Base-by-base conservation (phyloP, 768 basidiomycete species). In the Russula sp. region DNA sequence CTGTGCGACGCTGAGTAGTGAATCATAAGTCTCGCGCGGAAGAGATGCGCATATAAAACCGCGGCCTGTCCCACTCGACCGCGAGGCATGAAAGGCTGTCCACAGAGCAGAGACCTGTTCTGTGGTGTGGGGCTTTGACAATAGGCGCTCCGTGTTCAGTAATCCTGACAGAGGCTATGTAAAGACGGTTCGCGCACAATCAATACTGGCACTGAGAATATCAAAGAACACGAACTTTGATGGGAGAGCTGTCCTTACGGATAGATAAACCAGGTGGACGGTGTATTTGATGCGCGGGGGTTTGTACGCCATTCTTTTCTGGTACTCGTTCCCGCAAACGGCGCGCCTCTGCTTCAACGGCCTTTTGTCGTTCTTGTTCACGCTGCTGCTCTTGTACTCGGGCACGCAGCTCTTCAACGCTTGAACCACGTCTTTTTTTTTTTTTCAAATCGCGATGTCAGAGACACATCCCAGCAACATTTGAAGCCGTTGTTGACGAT, bases 41-140 rank as follows among this genome's bases (percentile, higher is more conserved):
- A 97, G 80, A 7, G 87, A 79, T 2, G 96, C 96, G 64, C 89
- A 95, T 32, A 98, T 81, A 72, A 83, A 94, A 11, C 91, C 92
- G 40, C 89, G 86, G 18, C 90, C 89, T 0, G 92, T 90, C 0
- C 92, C 86, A 11, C 83, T 80, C 1, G 91, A 88, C 34, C 90
- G 86, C 5, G 89, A 85, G 16, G 84, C 81, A 73, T 98, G 95
- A 71, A 95, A 98, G 0, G 90, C 82, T 3, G 85, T 90, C 96
- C 96, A 98, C 0, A 98, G 80, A 0, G 87, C 81, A 4, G 87
- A 82, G 69, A 99, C 82, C 72, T 92, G 89, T 11, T 83, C 82
- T 6, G 85, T 61, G 2, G 89, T 86, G 72, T 92, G 90, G 0
- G 89, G 83, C 11, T 82, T 81, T 28, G 82, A 77, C 62, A 90